A percentile compares a stretch with the other conserved stretches of the same genome.
Evolutionary conservation across 768 basidiomycete species (phyloP).

Genomic region (Suillus fuscotomentosus): DNA sequence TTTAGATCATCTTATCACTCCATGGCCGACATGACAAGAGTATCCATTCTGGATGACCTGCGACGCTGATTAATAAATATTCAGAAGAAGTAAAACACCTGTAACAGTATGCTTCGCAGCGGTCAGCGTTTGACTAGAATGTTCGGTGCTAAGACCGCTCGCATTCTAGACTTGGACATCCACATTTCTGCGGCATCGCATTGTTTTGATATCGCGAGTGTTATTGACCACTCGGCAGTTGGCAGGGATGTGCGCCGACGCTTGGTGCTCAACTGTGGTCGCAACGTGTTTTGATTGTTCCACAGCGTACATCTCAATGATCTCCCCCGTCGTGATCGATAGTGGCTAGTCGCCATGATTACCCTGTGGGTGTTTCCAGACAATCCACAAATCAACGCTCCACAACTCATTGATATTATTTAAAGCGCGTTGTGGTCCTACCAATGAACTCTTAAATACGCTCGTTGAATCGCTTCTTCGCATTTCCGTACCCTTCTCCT

Average conservation of each 20-base stretch:
- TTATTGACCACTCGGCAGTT: neutral
- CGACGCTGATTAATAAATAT: constrained; percentile 16
- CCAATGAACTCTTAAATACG: neutral
- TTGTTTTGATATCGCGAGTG: neutral
- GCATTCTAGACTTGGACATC: neutral
- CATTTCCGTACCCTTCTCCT: too few relatives aligned
- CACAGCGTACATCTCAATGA: neutral
- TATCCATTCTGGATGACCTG: neutral
- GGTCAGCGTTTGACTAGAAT: neutral
- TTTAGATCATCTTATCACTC: neutral
- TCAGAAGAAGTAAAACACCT: neutral
- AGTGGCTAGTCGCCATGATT: neutral
- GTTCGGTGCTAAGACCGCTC: neutral
- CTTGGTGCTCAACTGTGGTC: too few relatives aligned
- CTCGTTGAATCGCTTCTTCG: neutral
- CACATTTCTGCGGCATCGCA: neutral
- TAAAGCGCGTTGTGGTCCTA: neutral
- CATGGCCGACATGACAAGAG: neutral
- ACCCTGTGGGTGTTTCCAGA: neutral
- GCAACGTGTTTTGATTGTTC: neutral
- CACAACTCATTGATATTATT: neutral
- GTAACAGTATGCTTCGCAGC: neutral
- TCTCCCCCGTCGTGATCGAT: neutral
- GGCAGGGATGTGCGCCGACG: neutral
- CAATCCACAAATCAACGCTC: constrained; percentile 6